Percentiles rank a stretch among this genome's conserved stretches.
Evolutionary conservation across 208 protist genomes (phyloP).

Genomic region (Naegleria fowleri): DNA sequence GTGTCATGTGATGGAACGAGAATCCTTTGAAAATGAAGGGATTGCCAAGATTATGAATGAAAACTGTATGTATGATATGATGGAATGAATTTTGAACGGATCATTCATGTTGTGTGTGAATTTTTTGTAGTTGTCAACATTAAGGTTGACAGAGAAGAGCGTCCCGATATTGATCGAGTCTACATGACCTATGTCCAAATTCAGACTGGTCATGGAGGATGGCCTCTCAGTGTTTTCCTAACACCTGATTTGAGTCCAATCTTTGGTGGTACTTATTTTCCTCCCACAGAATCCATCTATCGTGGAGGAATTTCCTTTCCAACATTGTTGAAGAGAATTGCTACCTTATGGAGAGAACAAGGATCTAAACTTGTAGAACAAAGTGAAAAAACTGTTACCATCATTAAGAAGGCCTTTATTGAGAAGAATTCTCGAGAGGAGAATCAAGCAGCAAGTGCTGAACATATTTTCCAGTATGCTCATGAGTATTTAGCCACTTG

Average conservation of each 20-base stretch:
- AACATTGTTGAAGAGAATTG: constrained; percentile 16
- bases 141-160: constrained; percentile 52
- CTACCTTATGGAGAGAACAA: constrained; percentile 31
- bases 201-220: constrained; percentile 42
- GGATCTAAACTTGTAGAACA: constrained; percentile 18
- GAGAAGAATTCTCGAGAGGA: not conserved
- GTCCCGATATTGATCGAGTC: constrained; percentile 50
- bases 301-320: constrained; percentile 27
- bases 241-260: constrained; percentile 45
- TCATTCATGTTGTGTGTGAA: no score
- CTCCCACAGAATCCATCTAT: constrained; percentile 30
- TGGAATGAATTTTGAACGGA: no score
- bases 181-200: constrained; percentile 46
- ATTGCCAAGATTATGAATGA: constrained; percentile 52
- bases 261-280: constrained; percentile 43
- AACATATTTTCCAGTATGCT: not conserved
- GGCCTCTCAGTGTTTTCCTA: constrained; percentile 47
- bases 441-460: not conserved
- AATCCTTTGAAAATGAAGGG: constrained; percentile 52
- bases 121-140: constrained; percentile 40
- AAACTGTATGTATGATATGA: constrained; percentile 15
- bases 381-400: not conserved
- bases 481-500: not conserved
- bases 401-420: not conserved
- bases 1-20: constrained; percentile 60